Conservation (phyloP, 495 filamentous ascomycete genomes). For the Penicillium parvum region DNA sequence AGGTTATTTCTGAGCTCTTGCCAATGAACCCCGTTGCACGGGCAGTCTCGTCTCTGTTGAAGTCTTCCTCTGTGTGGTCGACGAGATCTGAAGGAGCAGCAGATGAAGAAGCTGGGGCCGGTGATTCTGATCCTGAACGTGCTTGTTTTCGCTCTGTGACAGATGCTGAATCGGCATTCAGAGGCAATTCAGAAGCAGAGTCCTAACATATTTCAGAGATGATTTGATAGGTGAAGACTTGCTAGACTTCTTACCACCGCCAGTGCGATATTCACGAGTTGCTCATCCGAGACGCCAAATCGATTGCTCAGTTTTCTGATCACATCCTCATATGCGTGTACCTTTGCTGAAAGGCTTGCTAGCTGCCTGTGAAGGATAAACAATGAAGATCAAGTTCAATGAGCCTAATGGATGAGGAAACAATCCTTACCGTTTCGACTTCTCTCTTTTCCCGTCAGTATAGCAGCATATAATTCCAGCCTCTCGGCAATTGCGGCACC, state of each 20-base stretch:
- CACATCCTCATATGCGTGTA: conserved; percentile 46
- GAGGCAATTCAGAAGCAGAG: conserved; percentile 17
- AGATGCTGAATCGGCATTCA: conserved; percentile 13
- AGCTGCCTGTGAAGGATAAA: conserved; percentile 33
- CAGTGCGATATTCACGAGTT: conserved; percentile 35
- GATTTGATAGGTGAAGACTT: neutral
- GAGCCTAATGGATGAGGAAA: neutral
- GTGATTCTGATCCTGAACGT: conserved; percentile 15
- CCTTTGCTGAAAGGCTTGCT: conserved; percentile 45
- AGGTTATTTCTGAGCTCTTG: conserved; percentile 55
- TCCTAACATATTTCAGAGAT: conserved; percentile 24
- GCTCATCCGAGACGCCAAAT: conserved; percentile 37
- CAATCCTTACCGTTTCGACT: conserved; percentile 45
- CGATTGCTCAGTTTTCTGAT: conserved; percentile 34
- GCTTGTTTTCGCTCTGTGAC: conserved; percentile 8
- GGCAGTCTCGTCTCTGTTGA: conserved; percentile 46
- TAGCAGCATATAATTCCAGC: conserved; percentile 50
- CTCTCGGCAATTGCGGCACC: conserved; percentile 52
- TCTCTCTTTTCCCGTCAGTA: conserved; percentile 54
- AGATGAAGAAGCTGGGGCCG: conserved; percentile 20
- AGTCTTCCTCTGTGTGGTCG: conserved; percentile 56
- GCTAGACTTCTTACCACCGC: conserved; percentile 25
- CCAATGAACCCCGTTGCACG: conserved; percentile 54
- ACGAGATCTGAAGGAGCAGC: conserved; percentile 47
- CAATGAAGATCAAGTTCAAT: neutral